Conservation (phyloP, 2,329 filamentous ascomycete species). For the Fusarium sterilihyphosum region DNA sequence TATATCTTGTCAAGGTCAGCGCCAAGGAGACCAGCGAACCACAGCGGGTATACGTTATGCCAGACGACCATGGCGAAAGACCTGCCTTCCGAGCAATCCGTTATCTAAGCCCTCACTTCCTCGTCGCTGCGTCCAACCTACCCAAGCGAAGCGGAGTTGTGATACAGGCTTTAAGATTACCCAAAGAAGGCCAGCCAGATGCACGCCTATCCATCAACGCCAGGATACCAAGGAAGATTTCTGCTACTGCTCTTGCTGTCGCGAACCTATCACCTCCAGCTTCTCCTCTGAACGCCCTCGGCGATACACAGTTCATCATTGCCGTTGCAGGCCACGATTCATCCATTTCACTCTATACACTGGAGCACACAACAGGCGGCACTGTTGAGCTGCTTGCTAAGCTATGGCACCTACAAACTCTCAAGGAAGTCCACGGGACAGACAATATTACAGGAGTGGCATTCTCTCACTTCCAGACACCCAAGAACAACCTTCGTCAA, state of each 20-base stretch:
- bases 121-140: constrained; percentile 67
- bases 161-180: constrained; percentile 66
- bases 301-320: constrained; percentile 79
- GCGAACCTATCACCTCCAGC: constrained; percentile 70
- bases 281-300: constrained; percentile 60
- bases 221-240: constrained; percentile 73
- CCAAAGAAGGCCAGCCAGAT: constrained; percentile 48
- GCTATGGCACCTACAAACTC: constrained; percentile 62
- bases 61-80: constrained; percentile 57
- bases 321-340: constrained; percentile 84
- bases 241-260: constrained; percentile 81
- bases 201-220: constrained; percentile 62
- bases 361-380: constrained; percentile 70
- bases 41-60: constrained; percentile 65
- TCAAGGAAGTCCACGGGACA: constrained; percentile 63
- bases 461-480: constrained; percentile 67
- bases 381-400: constrained; percentile 61
- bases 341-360: constrained; percentile 79
- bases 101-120: constrained; percentile 66
- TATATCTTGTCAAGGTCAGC: constrained; percentile 73
- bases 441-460: constrained; percentile 67
- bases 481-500: constrained; percentile 54
- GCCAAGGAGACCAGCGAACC: constrained; percentile 58
- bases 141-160: constrained; percentile 67
- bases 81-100: constrained; percentile 68